Evolutionary conservation across 805 yeast genomes (phyloP).

Genomic region (Yarrowia porcina): DNA sequence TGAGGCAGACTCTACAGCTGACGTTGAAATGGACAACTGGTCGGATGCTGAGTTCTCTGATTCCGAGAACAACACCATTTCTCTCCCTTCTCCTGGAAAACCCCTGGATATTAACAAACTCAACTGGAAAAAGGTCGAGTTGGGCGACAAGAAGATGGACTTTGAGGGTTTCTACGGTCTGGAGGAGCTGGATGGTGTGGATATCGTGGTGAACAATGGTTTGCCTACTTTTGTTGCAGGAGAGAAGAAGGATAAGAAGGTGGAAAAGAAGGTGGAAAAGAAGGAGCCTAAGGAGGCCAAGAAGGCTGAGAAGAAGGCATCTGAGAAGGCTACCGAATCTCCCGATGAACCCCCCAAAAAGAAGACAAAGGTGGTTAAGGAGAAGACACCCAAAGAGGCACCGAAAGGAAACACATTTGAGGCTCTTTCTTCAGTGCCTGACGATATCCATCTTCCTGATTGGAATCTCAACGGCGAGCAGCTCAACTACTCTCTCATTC

Average conservation of each 20-base stretch:
- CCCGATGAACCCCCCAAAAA: not conserved
- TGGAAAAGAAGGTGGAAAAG: slow-evolving; percentile 26
- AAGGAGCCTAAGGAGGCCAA: slow-evolving; percentile 24
- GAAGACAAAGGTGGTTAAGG: not conserved
- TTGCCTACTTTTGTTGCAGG: slow-evolving; percentile 48
- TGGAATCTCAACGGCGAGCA: slow-evolving; percentile 44
- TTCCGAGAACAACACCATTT: not conserved
- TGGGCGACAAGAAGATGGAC: slow-evolving; percentile 81
- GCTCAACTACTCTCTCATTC: slow-evolving; percentile 52
- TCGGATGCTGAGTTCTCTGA: not conserved
- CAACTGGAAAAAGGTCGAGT: slow-evolving; percentile 74
- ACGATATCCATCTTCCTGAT: slow-evolving; percentile 35
- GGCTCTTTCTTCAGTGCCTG: slow-evolving; percentile 28
- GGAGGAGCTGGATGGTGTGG: slow-evolving; percentile 93
- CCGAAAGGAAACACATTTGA: slow-evolving; percentile 29
- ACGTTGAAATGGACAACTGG: not conserved
- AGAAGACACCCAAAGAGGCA: not conserved
- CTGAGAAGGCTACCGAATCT: not conserved
- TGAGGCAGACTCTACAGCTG: too few species aligned
- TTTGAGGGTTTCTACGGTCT: slow-evolving; percentile 88
- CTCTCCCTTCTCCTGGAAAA: not conserved
- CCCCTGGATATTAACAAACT: slow-evolving; percentile 33
- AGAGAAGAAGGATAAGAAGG: slow-evolving; percentile 34
- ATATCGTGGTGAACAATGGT: slow-evolving; percentile 70
- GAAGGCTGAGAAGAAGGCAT: not conserved